These are phyloP conservation scores for Bolboschoenoplectus hybrid DNA, from an alignment of 202 grass and related monocot species.

Conservation along the genomic window DNA sequence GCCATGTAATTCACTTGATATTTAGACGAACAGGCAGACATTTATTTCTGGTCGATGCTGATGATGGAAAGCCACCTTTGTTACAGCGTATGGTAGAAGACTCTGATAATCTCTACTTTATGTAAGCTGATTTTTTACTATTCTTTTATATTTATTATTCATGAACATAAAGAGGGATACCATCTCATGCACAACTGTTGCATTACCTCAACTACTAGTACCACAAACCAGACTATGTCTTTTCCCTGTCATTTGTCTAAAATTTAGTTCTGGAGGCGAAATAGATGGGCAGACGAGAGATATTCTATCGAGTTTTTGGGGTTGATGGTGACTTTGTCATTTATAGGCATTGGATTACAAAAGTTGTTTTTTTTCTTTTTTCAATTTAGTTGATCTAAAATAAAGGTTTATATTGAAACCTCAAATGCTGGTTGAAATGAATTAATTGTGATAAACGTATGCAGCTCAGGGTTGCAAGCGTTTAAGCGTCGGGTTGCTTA, in stretches of 20 bases:
- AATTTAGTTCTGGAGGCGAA: not conserved
- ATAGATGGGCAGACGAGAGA: not conserved
- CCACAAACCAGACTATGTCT: not conserved
- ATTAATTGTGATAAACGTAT: conserved; percentile 36
- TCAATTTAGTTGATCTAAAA: conserved; percentile 6
- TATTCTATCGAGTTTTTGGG: not conserved
- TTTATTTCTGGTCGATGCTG: conserved; percentile 81
- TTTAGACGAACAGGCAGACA: conserved; percentile 96
- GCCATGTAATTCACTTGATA: conserved; percentile 87
- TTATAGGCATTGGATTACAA: conserved; percentile 12
- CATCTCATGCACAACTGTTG: conserved; percentile 9
- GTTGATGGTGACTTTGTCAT: not conserved
- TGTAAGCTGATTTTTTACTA: conserved; percentile 54
- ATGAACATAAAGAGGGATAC: conserved; percentile 26
- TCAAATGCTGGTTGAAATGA: not conserved
- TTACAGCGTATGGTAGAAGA: conserved; percentile 90
- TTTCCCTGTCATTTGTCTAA: not conserved
- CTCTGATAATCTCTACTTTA: conserved; percentile 67
- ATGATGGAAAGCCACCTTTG: conserved; percentile 79
- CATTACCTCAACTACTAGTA: not conserved
- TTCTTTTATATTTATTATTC: conserved; percentile 38
- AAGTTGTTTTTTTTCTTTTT: not conserved
- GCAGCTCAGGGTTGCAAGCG: conserved; percentile 75
- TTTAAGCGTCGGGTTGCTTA: conserved; percentile 88
- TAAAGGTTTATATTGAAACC: conserved; percentile 2